These are phyloP conservation scores for Gymnopus androsaceus DNA, from an alignment of 1,284 basidiomycete genomes.

Conservation along the genomic window DNA sequence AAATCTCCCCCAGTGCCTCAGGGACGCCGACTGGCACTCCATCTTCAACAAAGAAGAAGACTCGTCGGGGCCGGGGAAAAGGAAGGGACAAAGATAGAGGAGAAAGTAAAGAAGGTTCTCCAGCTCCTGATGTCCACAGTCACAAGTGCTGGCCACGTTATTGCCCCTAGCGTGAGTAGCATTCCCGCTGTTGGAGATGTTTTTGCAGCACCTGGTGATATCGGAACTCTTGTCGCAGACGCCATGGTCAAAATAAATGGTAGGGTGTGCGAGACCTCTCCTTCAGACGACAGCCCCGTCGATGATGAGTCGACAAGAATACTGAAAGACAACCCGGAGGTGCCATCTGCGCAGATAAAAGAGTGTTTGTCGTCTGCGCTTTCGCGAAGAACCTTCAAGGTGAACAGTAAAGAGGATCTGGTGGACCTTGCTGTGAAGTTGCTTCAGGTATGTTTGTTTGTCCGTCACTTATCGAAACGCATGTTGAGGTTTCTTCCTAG, in stretches of 20 bases:
- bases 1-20: neutral
- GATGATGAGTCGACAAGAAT: neutral
- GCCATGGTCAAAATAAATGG: neutral
- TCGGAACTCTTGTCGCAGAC: neutral
- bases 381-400: neutral
- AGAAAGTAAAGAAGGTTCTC: neutral
- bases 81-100: neutral
- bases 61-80: conserved; percentile 3
- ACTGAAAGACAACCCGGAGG: neutral
- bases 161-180: neutral
- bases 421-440: neutral
- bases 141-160: neutral
- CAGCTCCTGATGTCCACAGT: too few species aligned
- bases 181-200: too few species aligned
- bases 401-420: neutral
- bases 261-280: neutral
- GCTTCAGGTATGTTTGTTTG: neutral
- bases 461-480: neutral
- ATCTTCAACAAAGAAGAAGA: neutral
- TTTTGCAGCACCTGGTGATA: neutral
- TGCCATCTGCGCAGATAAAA: neutral
- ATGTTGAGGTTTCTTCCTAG: neutral
- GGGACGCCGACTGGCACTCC: neutral
- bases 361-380: neutral
- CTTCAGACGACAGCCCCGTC: neutral